Evolutionary conservation across 192 early-diverging fungal species (phyloP), one percentile per base, ranked within the genome.

Genomic region (Lunasporangiospora selenospora): DNA sequence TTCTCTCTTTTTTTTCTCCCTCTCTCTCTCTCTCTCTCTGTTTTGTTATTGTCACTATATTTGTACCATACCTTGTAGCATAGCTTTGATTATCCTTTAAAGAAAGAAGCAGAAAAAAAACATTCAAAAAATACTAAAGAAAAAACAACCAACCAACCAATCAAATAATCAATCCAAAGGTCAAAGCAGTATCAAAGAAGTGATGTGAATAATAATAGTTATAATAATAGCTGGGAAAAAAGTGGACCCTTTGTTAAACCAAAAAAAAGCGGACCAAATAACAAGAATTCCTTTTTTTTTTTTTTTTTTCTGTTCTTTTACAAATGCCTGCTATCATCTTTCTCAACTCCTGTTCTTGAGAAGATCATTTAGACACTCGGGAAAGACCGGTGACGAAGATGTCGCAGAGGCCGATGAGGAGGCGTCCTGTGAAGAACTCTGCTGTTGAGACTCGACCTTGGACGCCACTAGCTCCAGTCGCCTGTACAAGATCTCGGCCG

Each of bases 401-500:
- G n/a, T n/a, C n/a, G 36, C 19, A 15, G 37, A n/a, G 1, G 18
- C 30, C 48, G 44, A n/a, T 3, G 43, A 12, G 11, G 29, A 15
- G 18, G 42, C 26, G 27, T 18, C n/a, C 21, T 3, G 15, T 3
- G 27, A 3, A 3, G 18, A 67, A 32, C 34, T 67, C 37, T 18
- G 36, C 15, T 33, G 75, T 47, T 29, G 78, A 80, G 23, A 53
- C 40, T 87, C 82, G 12, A 85, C 60, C 15, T 67, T 79, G 23
- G 79, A 75, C 0, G 81, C 77, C 3, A 81, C 63, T 52, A 79
- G 77, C 43, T 83, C 48, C 61, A 90, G 83, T 29, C 87, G 81
- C 43, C 88, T 80, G 63, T 82, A 93, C 15, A 93, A 69, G 13
- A 91, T 80, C 36, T 94, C 92, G 7, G 94, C 92, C 7, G 88